Conservation (phyloP, 306 rosid genomes). For the Benincasa hispida region DNA sequence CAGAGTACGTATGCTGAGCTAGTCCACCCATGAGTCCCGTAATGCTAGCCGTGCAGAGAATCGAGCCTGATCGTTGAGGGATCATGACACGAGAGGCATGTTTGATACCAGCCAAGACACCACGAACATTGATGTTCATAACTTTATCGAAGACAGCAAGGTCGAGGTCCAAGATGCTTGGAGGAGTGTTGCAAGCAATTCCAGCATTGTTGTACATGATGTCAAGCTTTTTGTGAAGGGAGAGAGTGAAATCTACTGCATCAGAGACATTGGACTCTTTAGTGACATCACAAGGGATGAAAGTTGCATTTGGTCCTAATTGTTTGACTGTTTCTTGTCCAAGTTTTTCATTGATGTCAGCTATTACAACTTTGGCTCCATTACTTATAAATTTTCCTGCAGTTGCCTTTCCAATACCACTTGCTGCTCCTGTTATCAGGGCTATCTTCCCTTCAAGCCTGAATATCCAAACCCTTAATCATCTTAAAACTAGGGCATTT, state of each 20-base stretch:
- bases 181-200: constrained; percentile 55
- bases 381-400: constrained; percentile 57
- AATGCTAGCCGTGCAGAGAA: constrained; percentile 77
- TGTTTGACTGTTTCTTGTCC: constrained; percentile 53
- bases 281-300: constrained; percentile 58
- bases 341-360: constrained; percentile 51
- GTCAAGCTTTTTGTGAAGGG: constrained; percentile 52
- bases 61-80: constrained; percentile 47
- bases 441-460: constrained; percentile 79
- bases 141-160: constrained; percentile 38
- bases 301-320: constrained; percentile 59
- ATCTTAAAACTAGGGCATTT: background rate
- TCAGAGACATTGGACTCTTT: constrained; percentile 57
- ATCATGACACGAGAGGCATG: constrained; percentile 84
- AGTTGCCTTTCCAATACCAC: constrained; percentile 78
- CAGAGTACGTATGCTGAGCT: constrained; percentile 57
- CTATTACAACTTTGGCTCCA: constrained; percentile 84
- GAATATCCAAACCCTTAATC: constrained; percentile 11
- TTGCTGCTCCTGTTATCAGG: constrained; percentile 87
- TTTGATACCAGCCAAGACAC: constrained; percentile 61
- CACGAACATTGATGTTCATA: constrained; percentile 63
- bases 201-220: constrained; percentile 85
- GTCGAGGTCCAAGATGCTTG: constrained; percentile 55
- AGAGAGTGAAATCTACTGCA: constrained; percentile 63
- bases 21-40: constrained; percentile 69